Base-by-base conservation (phyloP, 768 basidiomycete species). In the Kwoniella europaea region DNA sequence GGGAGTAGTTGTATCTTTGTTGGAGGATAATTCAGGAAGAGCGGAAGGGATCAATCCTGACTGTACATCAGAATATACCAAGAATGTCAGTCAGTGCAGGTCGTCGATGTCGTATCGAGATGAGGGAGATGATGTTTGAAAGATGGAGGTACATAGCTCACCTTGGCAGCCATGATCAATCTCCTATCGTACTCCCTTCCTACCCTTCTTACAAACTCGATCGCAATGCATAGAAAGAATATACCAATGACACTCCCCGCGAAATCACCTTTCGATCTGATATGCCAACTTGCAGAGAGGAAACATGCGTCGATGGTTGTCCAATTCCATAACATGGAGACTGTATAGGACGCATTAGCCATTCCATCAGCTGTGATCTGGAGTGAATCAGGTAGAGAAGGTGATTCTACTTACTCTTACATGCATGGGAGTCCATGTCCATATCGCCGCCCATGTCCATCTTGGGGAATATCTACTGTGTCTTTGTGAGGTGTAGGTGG, bases 311-410 rank as follows among this genome's bases (percentile, higher is more conserved):
- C 80, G 74, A 82, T 71, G 5, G 80, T 80, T 64, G 79, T 61
- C 82, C 83, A 84, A 74, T 83, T 83, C 76, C 75, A 82, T 35
- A 82, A 72, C 82, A 82, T 82, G 56, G 76, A 78, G 56, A 80
- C 78, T 79, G 64, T 20, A 13, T 20, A 55, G 24, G n/a, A n/a
- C 15, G 20, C 10, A 55, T 4, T 24, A 35, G 35, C 3, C 3
- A 9, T 52, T 52, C 13, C 15, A 12, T 20, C 18, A 35, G 41
- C 41, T 27, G 57, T 67, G 52, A 46, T 55, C 52, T 27, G 4
- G 44, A 29, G 18, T 16, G 58, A 35, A 10, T 9, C 24, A 18
- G 58, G 22, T 35, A 35, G 18, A 16, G 9, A 29, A n/a, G 18
- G 24, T 43, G 42, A 27, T 50, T 22, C 3, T 2, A 52, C 62